A percentile compares a stretch with the other conserved stretches of the same genome.
These are phyloP conservation scores for Amanita fuliginea DNA, from an alignment of 768 basidiomycete species.

Conservation along the genomic window DNA sequence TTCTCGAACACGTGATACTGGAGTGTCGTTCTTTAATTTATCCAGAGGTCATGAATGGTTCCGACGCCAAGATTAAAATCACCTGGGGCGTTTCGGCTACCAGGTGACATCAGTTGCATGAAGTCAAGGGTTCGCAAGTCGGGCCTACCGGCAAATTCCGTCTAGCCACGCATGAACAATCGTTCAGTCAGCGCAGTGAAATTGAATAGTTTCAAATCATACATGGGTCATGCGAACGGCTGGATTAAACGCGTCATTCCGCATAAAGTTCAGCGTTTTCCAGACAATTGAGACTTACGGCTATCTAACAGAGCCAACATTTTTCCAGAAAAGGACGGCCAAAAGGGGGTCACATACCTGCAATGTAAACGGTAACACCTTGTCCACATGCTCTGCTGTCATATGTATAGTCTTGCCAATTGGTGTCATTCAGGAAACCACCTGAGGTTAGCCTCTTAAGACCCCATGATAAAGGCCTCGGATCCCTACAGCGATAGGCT, in stretches of 20 bases:
- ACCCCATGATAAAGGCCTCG: neutral
- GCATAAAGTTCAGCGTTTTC: neutral
- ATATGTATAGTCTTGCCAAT: neutral
- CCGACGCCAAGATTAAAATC: no score
- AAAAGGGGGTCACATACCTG: neutral
- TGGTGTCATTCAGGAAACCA: neutral
- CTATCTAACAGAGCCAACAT: neutral
- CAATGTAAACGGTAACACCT: neutral
- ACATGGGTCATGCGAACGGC: neutral
- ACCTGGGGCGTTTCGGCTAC: no score
- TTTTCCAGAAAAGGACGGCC: neutral
- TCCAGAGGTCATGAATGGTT: no score
- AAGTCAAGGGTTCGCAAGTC: no score
- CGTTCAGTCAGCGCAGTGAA: neutral
- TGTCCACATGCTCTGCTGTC: neutral
- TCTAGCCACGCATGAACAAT: neutral
- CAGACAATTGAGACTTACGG: neutral
- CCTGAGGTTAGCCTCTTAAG: neutral
- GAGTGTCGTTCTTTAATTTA: no score
- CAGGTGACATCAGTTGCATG: no score
- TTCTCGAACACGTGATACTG: no score
- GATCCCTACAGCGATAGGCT: no score
- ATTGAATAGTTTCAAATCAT: neutral
- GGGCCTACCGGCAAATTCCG: neutral
- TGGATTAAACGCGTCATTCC: neutral